Base-by-base conservation (phyloP, 1,284 basidiomycete species). In the Trametes polyzona region DNA sequence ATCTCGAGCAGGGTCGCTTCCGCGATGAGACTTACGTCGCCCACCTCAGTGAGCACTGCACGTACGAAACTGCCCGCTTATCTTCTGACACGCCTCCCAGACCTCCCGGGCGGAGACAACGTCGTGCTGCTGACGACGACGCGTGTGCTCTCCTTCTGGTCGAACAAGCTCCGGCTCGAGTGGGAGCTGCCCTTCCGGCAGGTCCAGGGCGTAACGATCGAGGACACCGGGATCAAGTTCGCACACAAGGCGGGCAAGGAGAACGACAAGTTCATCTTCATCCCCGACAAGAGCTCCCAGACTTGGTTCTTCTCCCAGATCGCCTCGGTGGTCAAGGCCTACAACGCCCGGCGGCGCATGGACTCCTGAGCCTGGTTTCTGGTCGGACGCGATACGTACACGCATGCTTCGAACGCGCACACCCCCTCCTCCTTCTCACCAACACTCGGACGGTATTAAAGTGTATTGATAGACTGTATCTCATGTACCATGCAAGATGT, bases 161-260 rank as follows among this genome's bases (percentile, higher is more conserved):
- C 94, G 17, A 89, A 87, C 70, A 91, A 84, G 69, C 82, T 99
- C 48, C 86, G 87, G 40, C 83, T 96, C 6, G 88, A 92, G 40
- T 99, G 96, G 96, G 95, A 98, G 65, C 81, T 98, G 17, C 87
- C 93, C 0, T 88, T 99, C 67, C 85, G 85, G 17, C 88, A 94
- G 64, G 84, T 99, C 3, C 89, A 92, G 70, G 93, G 92, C 27
- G 88, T 99, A 43, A 92, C 88, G 2, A 86, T 94, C 32, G 95
- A 97, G 70, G 87, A 93, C 67, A 92, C 85, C 9, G 95, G 95
- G 0, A 92, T 98, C 66, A 65, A 88, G 5, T 90, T 99, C 69
- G 86, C 88, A 10, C 84, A 91, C 74, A 92, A 90, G 66, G 74
- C 78, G 3, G 90, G 89, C 53, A 83, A 78, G 65, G 87, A 86